Base-by-base conservation (phyloP, 148 eudicot species). In the Persicaria tinctoria region DNA sequence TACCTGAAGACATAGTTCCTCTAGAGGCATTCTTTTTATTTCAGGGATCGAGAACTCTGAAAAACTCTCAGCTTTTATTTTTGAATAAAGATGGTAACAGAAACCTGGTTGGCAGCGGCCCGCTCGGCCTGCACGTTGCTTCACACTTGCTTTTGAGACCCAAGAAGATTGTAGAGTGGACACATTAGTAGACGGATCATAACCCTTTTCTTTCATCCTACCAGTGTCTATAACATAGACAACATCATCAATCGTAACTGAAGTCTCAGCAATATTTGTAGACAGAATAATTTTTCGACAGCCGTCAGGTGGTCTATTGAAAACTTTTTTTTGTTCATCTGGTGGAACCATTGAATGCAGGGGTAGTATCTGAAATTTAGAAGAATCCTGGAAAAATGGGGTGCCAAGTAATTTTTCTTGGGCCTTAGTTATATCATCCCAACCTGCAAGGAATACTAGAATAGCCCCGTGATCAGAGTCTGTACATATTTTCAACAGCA, bases 1-100 rank as follows among this genome's bases (percentile, higher is more conserved):
- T 85, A 96, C 99, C 99, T 92, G 99, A 82, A 96, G 82, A 75
- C 99, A 96, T 45, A 96, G 87, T 83, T 96, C 99, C 80, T 96
- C 99, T 70, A 92, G 79, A 3, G 97, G 97, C 74, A 91, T 92
- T 80, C 97, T 85, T 83, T 76, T 83, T 27, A 96, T 88, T 85
- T 96, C 99, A 54, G 97, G 99, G 70, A 86, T 83, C 82, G 87
- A 94, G 82, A 92, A 96, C 73, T 92, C 93, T 32, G 84, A 84
- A 74, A 96, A 77, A 16, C 93, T 89, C 46, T 74, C 87, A 41
- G 93, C 93, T 63, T 88, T 81, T 47, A 86, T 45, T 79, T 84
- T 96, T 20, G 99, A 81, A 83, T 80, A 96, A 12, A 96, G 89
- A 79, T 92, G 97, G 82, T 89, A 96, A 76, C 99, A 96, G 62